Conservation (phyloP, 2,329 filamentous ascomycete genomes). For the Cladobotryum mycophilum region DNA sequence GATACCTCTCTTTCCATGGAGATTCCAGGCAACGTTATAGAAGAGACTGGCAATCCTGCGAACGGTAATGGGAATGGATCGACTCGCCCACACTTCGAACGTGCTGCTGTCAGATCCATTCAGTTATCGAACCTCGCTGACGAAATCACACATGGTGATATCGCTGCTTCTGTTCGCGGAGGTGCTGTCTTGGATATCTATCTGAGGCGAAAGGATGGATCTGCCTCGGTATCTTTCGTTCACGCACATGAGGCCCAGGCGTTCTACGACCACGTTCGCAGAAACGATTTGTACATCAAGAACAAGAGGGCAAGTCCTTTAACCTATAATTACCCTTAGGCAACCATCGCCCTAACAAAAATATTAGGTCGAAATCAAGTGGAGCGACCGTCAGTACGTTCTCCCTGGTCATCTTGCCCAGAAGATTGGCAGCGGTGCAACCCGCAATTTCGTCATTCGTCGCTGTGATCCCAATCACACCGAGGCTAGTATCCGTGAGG, state of each 20-base stretch:
- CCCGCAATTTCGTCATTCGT: conserved; percentile 66
- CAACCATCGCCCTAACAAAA: background rate
- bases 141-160: conserved; percentile 56
- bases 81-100: conserved; percentile 18
- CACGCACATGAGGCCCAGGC: conserved; percentile 54
- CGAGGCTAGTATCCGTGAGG: conserved; percentile 58
- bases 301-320: conserved; percentile 53
- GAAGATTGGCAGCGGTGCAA: conserved; percentile 61
- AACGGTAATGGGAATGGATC: background rate
- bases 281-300: conserved; percentile 61
- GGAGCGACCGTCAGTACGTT: conserved; percentile 65
- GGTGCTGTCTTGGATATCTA: conserved; percentile 65
- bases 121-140: conserved; percentile 57
- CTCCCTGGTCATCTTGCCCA: conserved; percentile 56
- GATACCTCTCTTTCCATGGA: background rate
- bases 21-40: background rate
- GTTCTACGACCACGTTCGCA: conserved; percentile 59
- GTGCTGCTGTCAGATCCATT: conserved; percentile 49
- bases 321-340: background rate
- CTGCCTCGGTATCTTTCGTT: conserved; percentile 64
- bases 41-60: background rate
- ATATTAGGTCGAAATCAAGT: conserved; percentile 57
- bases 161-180: conserved; percentile 60
- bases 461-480: conserved; percentile 53
- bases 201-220: conserved; percentile 51